Conservation (phyloP, 495 filamentous ascomycete genomes). For the Neurospora sublineolata region DNA sequence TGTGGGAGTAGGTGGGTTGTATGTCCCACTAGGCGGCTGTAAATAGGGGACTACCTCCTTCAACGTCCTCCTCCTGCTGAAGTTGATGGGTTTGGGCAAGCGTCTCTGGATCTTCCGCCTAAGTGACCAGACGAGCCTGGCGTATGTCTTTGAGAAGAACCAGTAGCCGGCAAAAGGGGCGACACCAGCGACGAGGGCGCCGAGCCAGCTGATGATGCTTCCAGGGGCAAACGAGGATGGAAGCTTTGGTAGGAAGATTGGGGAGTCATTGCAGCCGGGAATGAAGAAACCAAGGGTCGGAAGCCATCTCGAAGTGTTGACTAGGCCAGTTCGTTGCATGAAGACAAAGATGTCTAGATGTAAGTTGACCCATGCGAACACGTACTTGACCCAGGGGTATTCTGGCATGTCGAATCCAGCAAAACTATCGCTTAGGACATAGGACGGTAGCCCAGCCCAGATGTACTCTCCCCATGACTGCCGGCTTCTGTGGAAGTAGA, state of each 20-base stretch:
- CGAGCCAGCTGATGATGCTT: slow-evolving; percentile 20
- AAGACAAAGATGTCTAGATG: slow-evolving; percentile 37
- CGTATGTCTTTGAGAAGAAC: slow-evolving; percentile 8
- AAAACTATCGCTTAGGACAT: slow-evolving; percentile 14
- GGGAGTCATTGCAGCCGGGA: slow-evolving; percentile 36
- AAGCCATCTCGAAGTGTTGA: slow-evolving; percentile 25
- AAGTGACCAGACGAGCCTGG: slow-evolving; percentile 1
- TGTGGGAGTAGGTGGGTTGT: neutral
- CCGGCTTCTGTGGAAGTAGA: slow-evolving; percentile 13
- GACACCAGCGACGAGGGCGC: slow-evolving; percentile 15
- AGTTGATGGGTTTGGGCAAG: slow-evolving; percentile 12
- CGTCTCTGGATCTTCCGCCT: slow-evolving; percentile 4
- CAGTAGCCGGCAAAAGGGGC: slow-evolving; percentile 28
- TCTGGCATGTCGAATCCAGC: slow-evolving; percentile 2
- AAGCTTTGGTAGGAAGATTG: slow-evolving; percentile 28
- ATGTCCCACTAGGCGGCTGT: neutral
- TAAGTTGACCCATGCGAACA: slow-evolving; percentile 26
- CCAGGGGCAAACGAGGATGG: slow-evolving; percentile 13
- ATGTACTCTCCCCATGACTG: slow-evolving; percentile 21
- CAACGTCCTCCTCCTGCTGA: neutral
- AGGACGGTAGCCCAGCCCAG: slow-evolving; percentile 22
- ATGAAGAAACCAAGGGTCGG: slow-evolving; percentile 36
- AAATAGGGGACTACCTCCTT: neutral
- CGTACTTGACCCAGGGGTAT: slow-evolving; percentile 17
- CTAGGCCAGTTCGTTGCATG: slow-evolving; percentile 37